Evolutionary conservation across 2,329 filamentous ascomycete species (phyloP), one percentile per base, ranked within the genome.

Genomic region (Botrytis tulipae): DNA sequence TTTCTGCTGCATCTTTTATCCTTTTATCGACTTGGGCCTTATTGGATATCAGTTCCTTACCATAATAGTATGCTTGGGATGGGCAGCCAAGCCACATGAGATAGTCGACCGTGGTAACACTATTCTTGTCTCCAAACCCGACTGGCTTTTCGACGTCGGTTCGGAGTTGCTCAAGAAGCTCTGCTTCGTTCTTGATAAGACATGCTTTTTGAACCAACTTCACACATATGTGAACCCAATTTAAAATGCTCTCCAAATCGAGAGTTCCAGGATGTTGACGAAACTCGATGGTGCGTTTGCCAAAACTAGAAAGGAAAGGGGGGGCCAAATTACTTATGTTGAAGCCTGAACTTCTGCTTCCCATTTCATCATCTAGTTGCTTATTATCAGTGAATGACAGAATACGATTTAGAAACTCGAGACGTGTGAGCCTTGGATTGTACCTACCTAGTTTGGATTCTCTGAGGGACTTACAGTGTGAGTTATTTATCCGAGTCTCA

Each of bases 241-340:
- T 73, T 1, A 29, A n/a, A 8, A 80, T 67, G 1, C 68, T 71
- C 12, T 74, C 68, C 0, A 60, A 48, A 35, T 77, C 77, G 2
- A 80, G 60, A 0, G 74, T 75, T 1, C 78, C 77, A 35, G 74
- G 72, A 69, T 80, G 78, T 14, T 78, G 74, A 9, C 78, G 73
- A 72, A 78, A 80, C 67, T 81, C 79, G 10, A 80, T 73, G 0
- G 78, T 78, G 25, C 73, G 66, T 54, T 75, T 69, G 5, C 7
- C 5, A 22, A 4, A 12, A n/a, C 0, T 0, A 4, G 16, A 18
- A 18, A 0, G 32, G 16, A 57, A 40, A 1, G 67, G 67, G 4
- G 22, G 42, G 0, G 2, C 1, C 1, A 70, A 32, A 29, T 37
- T 14, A 1, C 3, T 4, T 32, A 70, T 32, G 51, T 70, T 70